Evolutionary conservation across 208 protist species (phyloP).

Genomic region (Trichomonas tenax): DNA sequence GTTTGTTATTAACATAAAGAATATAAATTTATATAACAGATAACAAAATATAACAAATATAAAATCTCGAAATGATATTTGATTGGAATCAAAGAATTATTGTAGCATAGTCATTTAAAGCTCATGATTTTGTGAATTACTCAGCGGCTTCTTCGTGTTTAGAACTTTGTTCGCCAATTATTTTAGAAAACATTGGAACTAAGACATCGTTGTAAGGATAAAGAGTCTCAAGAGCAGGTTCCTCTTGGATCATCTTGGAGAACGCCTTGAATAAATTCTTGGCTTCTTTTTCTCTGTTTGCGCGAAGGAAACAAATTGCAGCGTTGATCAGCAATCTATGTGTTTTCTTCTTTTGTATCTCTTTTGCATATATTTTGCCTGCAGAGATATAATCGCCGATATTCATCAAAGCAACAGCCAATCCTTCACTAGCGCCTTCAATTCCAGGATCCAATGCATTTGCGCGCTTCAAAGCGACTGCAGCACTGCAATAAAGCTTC

Average conservation of each 20-base stretch:
- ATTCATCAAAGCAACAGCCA: conserved; percentile 7
- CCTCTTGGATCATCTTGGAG: background rate
- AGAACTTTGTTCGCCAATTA: background rate
- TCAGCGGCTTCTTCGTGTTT: background rate
- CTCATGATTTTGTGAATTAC: too few relatives aligned
- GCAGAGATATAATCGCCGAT: background rate
- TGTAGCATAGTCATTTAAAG: too few relatives aligned
- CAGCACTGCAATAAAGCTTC: background rate
- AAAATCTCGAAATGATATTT: too few relatives aligned
- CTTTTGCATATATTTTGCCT: background rate
- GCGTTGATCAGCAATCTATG: background rate
- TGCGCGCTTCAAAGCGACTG: background rate
- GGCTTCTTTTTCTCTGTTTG: background rate
- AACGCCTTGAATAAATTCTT: background rate
- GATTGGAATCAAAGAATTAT: too few relatives aligned
- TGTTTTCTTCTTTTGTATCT: background rate
- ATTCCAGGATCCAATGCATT: background rate
- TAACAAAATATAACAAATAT: too few relatives aligned
- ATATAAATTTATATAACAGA: too few relatives aligned
- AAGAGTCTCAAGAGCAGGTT: background rate
- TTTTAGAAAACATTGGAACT: background rate
- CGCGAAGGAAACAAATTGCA: background rate
- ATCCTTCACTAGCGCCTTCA: background rate
- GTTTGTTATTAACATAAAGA: too few relatives aligned
- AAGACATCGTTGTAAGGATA: background rate